Percentiles rank a stretch among this genome's conserved stretches.
Conservation (phyloP, 139 green algal genomes). For the Asterochloris sp. region DNA sequence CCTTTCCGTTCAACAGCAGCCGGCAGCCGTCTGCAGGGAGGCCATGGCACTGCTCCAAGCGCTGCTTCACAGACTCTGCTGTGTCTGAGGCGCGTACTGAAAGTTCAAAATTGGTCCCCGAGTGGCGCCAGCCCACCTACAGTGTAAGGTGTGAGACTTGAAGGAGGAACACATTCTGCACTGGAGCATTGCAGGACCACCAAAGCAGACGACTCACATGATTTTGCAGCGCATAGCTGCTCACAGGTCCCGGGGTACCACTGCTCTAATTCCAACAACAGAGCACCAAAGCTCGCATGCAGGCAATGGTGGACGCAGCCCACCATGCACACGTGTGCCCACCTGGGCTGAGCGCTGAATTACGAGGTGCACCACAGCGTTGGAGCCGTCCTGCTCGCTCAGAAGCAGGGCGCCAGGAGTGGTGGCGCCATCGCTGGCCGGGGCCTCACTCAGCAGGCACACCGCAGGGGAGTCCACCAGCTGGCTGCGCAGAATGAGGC, state of each 20-base stretch:
- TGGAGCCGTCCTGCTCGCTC: background rate
- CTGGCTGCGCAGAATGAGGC: conserved; percentile 8
- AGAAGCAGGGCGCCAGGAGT: background rate
- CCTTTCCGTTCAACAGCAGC: conserved; percentile 22
- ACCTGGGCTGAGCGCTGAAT: conserved; percentile 40
- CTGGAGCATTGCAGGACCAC: too few relatives aligned
- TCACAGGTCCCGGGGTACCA: too few relatives aligned
- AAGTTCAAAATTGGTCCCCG: conserved; percentile 41
- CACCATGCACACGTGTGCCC: conserved; percentile 4
- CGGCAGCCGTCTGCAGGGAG: conserved; percentile 14
- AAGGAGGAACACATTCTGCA: background rate
- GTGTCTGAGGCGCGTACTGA: conserved; percentile 35
- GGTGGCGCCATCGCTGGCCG: background rate
- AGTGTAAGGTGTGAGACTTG: background rate
- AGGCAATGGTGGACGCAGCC: too few relatives aligned
- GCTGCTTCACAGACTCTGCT: conserved; percentile 32
- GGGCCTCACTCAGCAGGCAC: background rate
- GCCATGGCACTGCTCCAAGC: conserved; percentile 30
- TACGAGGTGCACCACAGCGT: conserved; percentile 45
- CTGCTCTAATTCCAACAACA: too few relatives aligned
- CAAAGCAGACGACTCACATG: too few relatives aligned
- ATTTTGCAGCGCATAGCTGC: too few relatives aligned
- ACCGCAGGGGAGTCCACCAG: conserved; percentile 4
- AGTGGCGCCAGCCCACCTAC: background rate
- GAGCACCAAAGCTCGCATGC: too few relatives aligned